Evolutionary conservation across 768 basidiomycete species (phyloP).

Genomic region (Suillus sp.): DNA sequence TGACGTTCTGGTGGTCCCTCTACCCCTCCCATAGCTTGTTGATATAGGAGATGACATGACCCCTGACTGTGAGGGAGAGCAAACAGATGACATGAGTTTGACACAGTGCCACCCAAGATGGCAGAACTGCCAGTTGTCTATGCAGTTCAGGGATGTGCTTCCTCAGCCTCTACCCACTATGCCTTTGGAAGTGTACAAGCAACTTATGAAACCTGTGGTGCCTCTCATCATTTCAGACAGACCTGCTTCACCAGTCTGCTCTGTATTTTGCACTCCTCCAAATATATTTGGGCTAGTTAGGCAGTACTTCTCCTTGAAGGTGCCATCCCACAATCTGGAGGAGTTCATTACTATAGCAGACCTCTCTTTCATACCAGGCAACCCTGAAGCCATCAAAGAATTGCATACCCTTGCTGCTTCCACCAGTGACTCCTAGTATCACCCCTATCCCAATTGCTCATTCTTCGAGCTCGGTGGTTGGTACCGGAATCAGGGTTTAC

Average conservation of each 20-base stretch:
- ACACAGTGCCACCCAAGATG: not conserved
- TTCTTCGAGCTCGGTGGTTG: not conserved
- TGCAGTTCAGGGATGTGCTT: constrained; percentile 8
- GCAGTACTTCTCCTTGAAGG: not conserved
- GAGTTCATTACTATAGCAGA: not conserved
- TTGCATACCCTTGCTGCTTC: too few relatives aligned
- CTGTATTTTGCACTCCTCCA: not conserved
- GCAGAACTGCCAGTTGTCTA: constrained; percentile 6
- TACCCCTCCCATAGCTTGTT: too few relatives aligned
- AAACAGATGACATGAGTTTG: not conserved
- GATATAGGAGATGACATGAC: too few relatives aligned
- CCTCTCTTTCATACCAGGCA: not conserved
- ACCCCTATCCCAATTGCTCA: too few relatives aligned
- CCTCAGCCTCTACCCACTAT: constrained; percentile 6
- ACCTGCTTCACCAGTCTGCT: not conserved
- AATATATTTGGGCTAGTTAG: not conserved
- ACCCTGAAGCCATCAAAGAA: not conserved
- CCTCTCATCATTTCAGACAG: not conserved
- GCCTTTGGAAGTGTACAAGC: not conserved
- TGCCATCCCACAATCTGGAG: not conserved
- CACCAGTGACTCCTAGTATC: too few relatives aligned
- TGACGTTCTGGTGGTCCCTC: not conserved
- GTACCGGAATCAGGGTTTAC: constrained; percentile 21
- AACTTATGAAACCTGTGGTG: not conserved
- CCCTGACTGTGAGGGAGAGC: too few relatives aligned